phyloP scores from a whole-genome alignment of 306 rosid species.

The Oemleria cerasiformis region DNA sequence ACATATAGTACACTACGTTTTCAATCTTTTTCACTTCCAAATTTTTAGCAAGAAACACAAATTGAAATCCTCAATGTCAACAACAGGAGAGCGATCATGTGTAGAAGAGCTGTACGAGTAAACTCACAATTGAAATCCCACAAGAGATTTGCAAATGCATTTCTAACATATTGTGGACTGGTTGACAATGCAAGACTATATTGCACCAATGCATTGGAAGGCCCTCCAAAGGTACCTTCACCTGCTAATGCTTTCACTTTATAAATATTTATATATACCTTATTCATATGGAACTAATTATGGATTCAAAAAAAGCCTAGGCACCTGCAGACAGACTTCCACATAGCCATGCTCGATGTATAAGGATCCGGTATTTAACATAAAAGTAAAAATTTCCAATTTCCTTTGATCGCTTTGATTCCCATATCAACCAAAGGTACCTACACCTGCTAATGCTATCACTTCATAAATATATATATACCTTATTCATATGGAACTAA shows the following conservation, averaged over 20 bases:
- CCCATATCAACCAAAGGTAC: not conserved
- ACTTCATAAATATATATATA: not conserved
- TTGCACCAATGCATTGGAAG: slow-evolving; percentile 85
- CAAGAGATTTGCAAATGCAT: slow-evolving; percentile 86
- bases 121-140: slow-evolving; percentile 81
- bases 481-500: not conserved
- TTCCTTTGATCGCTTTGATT: not conserved
- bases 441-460: not conserved
- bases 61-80: slow-evolving; percentile 11
- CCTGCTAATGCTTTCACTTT: not conserved
- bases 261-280: not conserved
- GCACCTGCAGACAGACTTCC: not conserved
- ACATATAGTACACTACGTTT: slow-evolving; percentile 1
- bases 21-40: not conserved
- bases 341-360: not conserved
- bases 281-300: not conserved
- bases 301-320: not conserved
- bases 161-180: slow-evolving; percentile 63
- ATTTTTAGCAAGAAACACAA: not conserved
- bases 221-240: slow-evolving; percentile 71
- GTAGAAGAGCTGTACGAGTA: slow-evolving; percentile 90
- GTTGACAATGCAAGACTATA: slow-evolving; percentile 83
- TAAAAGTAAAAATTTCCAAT: not conserved
- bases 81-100: slow-evolving; percentile 84
- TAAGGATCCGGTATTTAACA: not conserved